phyloP scores from a whole-genome alignment of 257 asterid genomes.

The Anisodus tanguticus region DNA sequence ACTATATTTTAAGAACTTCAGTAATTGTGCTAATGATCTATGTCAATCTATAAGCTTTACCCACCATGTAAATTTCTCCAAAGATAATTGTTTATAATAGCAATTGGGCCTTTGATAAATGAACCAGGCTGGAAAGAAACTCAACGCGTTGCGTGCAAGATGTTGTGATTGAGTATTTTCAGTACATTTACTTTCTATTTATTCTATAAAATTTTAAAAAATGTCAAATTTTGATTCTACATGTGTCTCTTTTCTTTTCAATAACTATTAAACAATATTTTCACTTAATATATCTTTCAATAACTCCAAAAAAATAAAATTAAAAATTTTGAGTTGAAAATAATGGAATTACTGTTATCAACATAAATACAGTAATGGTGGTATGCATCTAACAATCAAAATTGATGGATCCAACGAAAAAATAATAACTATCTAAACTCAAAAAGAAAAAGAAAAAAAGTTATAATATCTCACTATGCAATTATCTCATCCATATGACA shows the following conservation, averaged over 20 bases:
- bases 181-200: too few species aligned
- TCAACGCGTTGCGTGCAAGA: too few species aligned
- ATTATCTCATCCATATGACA: constrained; percentile 33
- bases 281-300: not conserved
- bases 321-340: not conserved
- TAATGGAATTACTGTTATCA: not conserved
- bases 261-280: not conserved
- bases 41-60: too few species aligned
- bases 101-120: too few species aligned
- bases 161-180: too few species aligned
- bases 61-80: too few species aligned
- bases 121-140: too few species aligned
- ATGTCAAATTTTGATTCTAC: too few species aligned
- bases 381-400: not conserved
- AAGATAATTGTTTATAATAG: too few species aligned
- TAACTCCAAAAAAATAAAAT: not conserved
- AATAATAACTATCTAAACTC: not conserved
- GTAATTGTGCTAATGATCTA: too few species aligned
- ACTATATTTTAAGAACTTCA: too few species aligned
- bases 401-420: not conserved
- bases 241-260: not conserved
- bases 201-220: too few species aligned
- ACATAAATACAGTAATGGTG: not conserved
- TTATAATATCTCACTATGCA: constrained; percentile 19
- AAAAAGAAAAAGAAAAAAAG: not conserved